phyloP scores from a whole-genome alignment of 2,329 filamentous ascomycete species.

The Biscogniauxia marginata region DNA sequence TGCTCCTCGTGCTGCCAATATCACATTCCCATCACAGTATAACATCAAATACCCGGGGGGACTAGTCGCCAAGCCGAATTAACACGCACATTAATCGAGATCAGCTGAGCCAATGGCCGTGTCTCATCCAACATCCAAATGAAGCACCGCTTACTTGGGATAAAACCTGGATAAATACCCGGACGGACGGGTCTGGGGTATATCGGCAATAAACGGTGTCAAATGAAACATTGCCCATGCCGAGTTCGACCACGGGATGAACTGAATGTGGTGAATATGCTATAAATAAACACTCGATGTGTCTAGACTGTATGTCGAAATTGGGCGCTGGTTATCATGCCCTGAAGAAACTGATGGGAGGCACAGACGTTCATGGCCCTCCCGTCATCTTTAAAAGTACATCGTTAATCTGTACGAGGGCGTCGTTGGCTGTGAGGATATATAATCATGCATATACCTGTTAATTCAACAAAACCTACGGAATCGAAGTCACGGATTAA shows the following conservation, averaged over 20 bases:
- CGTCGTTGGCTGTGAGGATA: too few species aligned
- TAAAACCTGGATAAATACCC: neutral
- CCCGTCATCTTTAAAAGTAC: too few species aligned
- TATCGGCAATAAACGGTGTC: neutral
- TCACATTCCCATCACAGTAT: neutral
- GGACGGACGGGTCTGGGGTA: neutral
- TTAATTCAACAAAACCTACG: too few species aligned
- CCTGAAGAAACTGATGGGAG: neutral
- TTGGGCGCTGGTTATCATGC: neutral
- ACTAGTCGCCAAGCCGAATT: neutral
- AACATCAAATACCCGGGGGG: neutral
- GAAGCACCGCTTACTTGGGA: neutral
- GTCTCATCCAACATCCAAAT: neutral
- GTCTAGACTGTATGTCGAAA: neutral
- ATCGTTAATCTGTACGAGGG: too few species aligned
- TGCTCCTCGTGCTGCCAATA: too few species aligned
- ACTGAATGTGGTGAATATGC: neutral
- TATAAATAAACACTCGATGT: neutral
- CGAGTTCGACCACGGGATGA: too few species aligned
- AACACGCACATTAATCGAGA: neutral
- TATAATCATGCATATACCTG: too few species aligned
- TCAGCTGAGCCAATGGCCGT: neutral
- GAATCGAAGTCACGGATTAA: too few species aligned
- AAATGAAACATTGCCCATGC: neutral
- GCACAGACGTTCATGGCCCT: too few species aligned